These are phyloP conservation scores for Phytophthora pisi DNA, from an alignment of 352 stramenopile species.

Conservation along the genomic window DNA sequence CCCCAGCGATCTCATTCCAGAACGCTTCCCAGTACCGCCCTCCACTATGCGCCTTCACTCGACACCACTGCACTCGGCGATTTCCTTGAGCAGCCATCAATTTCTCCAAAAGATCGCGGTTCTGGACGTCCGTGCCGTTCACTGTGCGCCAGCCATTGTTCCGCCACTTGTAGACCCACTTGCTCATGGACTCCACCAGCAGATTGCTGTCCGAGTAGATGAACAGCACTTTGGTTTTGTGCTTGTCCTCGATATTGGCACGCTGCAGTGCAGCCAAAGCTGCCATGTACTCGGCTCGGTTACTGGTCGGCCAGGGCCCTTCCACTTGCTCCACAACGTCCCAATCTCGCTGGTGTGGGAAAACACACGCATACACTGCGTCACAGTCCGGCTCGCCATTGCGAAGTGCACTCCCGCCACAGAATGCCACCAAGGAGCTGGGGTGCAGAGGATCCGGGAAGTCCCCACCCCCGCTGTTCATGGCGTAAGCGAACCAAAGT, in stretches of 20 bases:
- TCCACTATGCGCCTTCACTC: conserved; percentile 11
- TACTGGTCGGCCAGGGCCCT: conserved; percentile 12
- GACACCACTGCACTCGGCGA: conserved; percentile 19
- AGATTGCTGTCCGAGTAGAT: conserved; percentile 27
- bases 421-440: conserved; percentile 61
- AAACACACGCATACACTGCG: conserved; percentile 69
- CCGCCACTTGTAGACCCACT: conserved; percentile 27
- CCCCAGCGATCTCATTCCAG: conserved; percentile 24
- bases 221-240: conserved; percentile 14
- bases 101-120: conserved; percentile 22
- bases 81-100: conserved; percentile 14
- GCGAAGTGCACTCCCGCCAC: conserved; percentile 39
- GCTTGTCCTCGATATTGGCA: conserved; percentile 21
- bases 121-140: conserved; percentile 13
- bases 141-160: conserved; percentile 27
- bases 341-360: conserved; percentile 56
- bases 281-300: conserved; percentile 26
- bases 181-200: conserved; percentile 23
- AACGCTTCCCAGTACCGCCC: conserved; percentile 17
- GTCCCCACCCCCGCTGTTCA: conserved; percentile 6
- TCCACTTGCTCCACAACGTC: conserved; percentile 45
- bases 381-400: conserved; percentile 53
- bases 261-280: conserved; percentile 20
- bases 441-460: conserved; percentile 53
- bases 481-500: conserved; percentile 22